These are phyloP conservation scores for Pulveroboletus sp. DNA, from an alignment of 768 basidiomycete species.

Conservation along the genomic window DNA sequence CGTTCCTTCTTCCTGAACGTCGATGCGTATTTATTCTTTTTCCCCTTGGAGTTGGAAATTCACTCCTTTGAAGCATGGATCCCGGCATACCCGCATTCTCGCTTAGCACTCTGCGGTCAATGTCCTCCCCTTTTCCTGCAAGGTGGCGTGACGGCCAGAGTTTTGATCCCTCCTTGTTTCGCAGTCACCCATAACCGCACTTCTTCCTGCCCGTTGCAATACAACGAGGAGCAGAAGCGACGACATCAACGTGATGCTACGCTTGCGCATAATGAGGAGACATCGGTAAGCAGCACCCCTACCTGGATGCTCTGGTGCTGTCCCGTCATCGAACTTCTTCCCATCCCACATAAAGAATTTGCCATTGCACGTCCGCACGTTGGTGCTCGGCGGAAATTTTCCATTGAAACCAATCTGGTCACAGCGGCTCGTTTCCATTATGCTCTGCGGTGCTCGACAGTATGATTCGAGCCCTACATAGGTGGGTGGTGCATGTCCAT, in stretches of 20 bases:
- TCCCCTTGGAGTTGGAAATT: conserved; percentile 14
- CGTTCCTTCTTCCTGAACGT: conserved; percentile 6
- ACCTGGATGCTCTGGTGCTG: conserved; percentile 7
- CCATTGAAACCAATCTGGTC: conserved; percentile 8
- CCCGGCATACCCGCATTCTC: conserved; percentile 20
- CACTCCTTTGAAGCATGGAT: conserved; percentile 17
- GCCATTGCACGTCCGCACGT: conserved; percentile 20
- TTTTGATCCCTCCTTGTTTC: conserved; percentile 21
- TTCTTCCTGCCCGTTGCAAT: conserved; percentile 24
- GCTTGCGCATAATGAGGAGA: conserved; percentile 22
- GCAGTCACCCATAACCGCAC: conserved; percentile 22
- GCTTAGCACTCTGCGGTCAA: conserved; percentile 25
- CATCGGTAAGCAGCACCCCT: conserved; percentile 20
- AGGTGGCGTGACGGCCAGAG: conserved; percentile 20
- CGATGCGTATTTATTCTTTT: conserved; percentile 8
- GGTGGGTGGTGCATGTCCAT: conserved; percentile 25
- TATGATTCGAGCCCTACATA: conserved; percentile 18
- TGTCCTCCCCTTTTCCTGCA: conserved; percentile 27
- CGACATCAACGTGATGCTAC: conserved; percentile 28
- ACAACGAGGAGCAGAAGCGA: conserved; percentile 22
- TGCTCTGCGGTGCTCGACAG: conserved; percentile 20
- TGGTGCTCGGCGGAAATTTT: conserved; percentile 22
- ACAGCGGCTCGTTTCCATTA: conserved; percentile 13
- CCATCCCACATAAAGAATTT: conserved; percentile 20
- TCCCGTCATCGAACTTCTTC: conserved; percentile 13